Evolutionary conservation across 805 yeast genomes (phyloP).

Genomic region (Metschnikowia anglica): DNA sequence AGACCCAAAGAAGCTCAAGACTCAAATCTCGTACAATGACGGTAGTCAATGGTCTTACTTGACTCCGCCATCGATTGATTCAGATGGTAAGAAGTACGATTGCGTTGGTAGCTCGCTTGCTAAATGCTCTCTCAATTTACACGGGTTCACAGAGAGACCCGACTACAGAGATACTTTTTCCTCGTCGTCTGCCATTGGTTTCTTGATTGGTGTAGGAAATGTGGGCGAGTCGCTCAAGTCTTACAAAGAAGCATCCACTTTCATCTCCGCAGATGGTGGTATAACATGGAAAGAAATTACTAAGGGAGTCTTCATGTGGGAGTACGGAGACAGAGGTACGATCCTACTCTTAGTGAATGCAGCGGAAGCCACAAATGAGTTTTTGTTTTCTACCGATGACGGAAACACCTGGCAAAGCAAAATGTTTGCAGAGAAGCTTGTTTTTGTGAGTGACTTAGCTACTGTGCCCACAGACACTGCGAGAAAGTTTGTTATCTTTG

Average conservation of each 20-base stretch:
- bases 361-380: constrained; percentile 52
- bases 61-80: constrained; percentile 65
- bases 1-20: constrained; percentile 54
- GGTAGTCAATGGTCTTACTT: constrained; percentile 84
- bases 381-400: constrained; percentile 71
- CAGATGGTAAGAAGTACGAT: constrained; percentile 52
- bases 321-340: constrained; percentile 93
- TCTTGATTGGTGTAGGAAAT: constrained; percentile 90
- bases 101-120: constrained; percentile 53
- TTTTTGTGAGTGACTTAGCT: constrained; percentile 67
- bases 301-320: constrained; percentile 85
- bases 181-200: constrained; percentile 85
- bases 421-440: constrained; percentile 56
- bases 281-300: constrained; percentile 77
- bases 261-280: constrained; percentile 88
- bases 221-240: constrained; percentile 65
- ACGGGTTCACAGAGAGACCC: constrained; percentile 83
- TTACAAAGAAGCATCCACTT: constrained; percentile 61
- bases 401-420: constrained; percentile 75
- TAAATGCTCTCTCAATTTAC: constrained; percentile 78
- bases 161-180: constrained; percentile 85
- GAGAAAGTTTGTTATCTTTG: constrained; percentile 66
- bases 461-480: constrained; percentile 94
- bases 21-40: constrained; percentile 82
- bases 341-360: constrained; percentile 70